Evolutionary conservation across 179 eudicot species (phyloP).

Genomic region (Actinidia polygama): DNA sequence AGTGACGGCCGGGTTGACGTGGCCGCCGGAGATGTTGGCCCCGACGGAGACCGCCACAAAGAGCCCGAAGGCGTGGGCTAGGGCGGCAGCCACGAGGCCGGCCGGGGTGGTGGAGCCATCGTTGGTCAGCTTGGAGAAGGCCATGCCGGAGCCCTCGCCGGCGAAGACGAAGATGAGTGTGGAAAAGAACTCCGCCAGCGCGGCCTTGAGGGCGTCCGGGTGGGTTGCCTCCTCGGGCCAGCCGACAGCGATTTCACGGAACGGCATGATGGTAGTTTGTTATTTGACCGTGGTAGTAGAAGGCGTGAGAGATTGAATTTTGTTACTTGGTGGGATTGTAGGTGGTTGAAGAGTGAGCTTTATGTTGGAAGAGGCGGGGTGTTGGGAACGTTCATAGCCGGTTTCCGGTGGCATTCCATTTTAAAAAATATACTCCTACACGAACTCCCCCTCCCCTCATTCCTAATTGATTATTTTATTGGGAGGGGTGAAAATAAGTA

Average conservation of each 20-base stretch:
- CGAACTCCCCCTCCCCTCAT: no score
- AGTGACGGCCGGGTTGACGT: constrained; percentile 55
- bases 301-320: neutral
- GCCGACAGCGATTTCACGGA: constrained; percentile 41
- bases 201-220: constrained; percentile 46
- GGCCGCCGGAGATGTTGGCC: constrained; percentile 55
- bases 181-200: constrained; percentile 48
- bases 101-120: constrained; percentile 33
- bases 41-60: constrained; percentile 42
- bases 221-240: constrained; percentile 33
- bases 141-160: constrained; percentile 52
- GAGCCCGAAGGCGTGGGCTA: constrained; percentile 44
- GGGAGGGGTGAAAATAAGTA: no score
- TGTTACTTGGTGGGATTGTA: neutral
- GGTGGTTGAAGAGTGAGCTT: neutral
- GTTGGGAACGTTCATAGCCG: constrained; percentile 11
- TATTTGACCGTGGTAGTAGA: neutral
- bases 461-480: no score
- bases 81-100: constrained; percentile 40
- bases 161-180: constrained; percentile 56
- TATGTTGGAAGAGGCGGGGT: neutral
- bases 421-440: no score
- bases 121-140: constrained; percentile 36
- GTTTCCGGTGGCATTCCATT: neutral
- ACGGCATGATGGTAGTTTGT: constrained; percentile 25